Percentiles rank a stretch among this genome's conserved stretches.
These are phyloP conservation scores for Hanseniaspora lindneri DNA, from an alignment of 805 yeast genomes.

Conservation along the genomic window DNA sequence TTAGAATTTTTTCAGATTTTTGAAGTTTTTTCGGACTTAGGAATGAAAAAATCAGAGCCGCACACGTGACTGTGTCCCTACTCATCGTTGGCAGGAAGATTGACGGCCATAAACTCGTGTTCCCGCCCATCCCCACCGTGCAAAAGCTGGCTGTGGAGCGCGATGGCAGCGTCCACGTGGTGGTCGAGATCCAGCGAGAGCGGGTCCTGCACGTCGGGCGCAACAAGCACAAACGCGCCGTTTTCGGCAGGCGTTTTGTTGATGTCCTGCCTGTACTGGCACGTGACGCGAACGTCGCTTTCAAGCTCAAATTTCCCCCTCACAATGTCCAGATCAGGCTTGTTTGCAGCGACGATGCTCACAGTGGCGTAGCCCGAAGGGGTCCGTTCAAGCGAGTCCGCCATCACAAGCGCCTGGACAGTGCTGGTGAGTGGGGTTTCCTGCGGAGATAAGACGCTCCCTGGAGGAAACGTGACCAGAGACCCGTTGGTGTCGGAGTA, in stretches of 20 bases:
- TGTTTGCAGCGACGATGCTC: background rate
- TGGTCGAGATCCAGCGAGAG: slow-evolving; percentile 8
- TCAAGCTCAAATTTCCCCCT: background rate
- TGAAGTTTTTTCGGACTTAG: too few relatives aligned
- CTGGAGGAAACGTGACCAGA: slow-evolving; percentile 6
- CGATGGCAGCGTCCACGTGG: background rate
- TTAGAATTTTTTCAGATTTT: too few relatives aligned
- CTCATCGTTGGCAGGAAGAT: slow-evolving; percentile 11
- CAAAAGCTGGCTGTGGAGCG: background rate
- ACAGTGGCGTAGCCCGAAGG: background rate
- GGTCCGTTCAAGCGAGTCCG: slow-evolving; percentile 2
- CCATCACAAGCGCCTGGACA: background rate
- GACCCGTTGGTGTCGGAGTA: slow-evolving; percentile 1
- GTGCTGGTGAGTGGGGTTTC: background rate
- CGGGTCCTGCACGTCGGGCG: slow-evolving; percentile 8
- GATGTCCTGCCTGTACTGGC: background rate
- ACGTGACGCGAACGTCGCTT: background rate
- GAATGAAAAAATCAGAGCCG: too few relatives aligned
- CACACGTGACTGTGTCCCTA: background rate
- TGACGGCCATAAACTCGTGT: slow-evolving; percentile 6
- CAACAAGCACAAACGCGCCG: background rate
- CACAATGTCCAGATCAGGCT: background rate
- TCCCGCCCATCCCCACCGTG: background rate
- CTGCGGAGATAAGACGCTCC: background rate
- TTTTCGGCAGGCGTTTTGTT: background rate